phyloP scores from a whole-genome alignment of 768 basidiomycete genomes.

The Lactifluus volemus region DNA sequence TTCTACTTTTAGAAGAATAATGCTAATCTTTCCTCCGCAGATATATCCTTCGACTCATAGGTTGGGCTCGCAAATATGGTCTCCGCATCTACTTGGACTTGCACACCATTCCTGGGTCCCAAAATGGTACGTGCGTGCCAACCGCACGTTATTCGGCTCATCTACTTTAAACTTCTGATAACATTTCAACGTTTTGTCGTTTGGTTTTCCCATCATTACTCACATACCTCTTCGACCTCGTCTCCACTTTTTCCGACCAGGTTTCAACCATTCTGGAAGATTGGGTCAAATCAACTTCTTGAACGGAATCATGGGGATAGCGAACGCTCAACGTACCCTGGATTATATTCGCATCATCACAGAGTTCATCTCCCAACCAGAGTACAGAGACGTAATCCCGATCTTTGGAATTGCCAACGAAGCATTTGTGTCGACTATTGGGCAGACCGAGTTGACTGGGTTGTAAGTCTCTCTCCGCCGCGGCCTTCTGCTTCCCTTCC shows the following conservation, averaged over 20 bases:
- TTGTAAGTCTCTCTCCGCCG: conserved; percentile 40
- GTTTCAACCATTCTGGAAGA: conserved; percentile 54
- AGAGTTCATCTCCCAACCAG: conserved; percentile 77
- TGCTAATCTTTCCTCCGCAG: conserved; percentile 7
- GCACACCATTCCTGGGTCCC: conserved; percentile 75
- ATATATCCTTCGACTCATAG: conserved; percentile 68
- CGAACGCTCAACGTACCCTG: conserved; percentile 77
- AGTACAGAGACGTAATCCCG: conserved; percentile 55
- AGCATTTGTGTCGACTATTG: conserved; percentile 46
- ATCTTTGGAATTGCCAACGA: conserved; percentile 64
- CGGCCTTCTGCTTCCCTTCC: conserved; percentile 9
- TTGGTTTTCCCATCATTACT: not conserved
- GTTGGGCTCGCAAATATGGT: conserved; percentile 90
- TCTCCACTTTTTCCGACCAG: conserved; percentile 22
- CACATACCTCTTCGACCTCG: not conserved
- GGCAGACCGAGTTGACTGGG: conserved; percentile 42
- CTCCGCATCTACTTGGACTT: conserved; percentile 75
- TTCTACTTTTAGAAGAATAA: not conserved
- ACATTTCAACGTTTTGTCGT: not conserved
- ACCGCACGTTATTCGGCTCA: not conserved
- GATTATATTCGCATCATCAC: conserved; percentile 70
- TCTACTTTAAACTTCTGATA: conserved; percentile 10
- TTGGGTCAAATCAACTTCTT: conserved; percentile 56
- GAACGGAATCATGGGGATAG: conserved; percentile 75
- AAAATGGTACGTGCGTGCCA: conserved; percentile 47